Percentiles rank a stretch among this genome's conserved stretches.
Conservation (phyloP, 805 yeast species). For the Ogataea degrootiae region DNA sequence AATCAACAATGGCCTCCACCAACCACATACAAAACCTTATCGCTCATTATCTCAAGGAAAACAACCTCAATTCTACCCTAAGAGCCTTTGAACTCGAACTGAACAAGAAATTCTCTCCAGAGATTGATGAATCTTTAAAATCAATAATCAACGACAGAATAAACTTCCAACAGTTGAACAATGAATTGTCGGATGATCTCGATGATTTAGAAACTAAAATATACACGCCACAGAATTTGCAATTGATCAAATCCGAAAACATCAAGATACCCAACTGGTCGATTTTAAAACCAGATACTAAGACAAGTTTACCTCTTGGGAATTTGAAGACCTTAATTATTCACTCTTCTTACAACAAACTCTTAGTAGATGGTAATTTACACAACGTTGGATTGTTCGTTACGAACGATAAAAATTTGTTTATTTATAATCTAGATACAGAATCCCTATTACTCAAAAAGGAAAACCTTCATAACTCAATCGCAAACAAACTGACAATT, state of each 20-base stretch:
- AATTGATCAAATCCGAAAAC: conserved; percentile 14
- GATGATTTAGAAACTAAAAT: conserved; percentile 6
- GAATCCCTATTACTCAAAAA: conserved; percentile 7
- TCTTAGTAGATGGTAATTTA: conserved; percentile 5
- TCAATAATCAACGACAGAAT: conserved; percentile 33
- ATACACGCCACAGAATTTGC: conserved; percentile 22
- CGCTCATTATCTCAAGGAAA: conserved; percentile 55
- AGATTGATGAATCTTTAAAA: conserved; percentile 32
- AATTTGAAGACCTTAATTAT: conserved; percentile 23
- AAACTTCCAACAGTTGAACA: conserved; percentile 15
- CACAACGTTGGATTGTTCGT: conserved; percentile 21
- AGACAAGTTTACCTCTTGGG: conserved; percentile 9
- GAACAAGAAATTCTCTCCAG: conserved; percentile 28
- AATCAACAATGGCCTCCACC: neutral
- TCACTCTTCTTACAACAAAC: conserved; percentile 11
- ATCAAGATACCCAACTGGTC: conserved; percentile 25
- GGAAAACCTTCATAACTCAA: conserved; percentile 13
- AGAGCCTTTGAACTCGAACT: conserved; percentile 43
- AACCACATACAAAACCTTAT: conserved; percentile 33
- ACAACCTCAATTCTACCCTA: conserved; percentile 44
- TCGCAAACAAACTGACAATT: conserved; percentile 17
- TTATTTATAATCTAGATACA: conserved; percentile 22
- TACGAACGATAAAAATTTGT: conserved; percentile 23
- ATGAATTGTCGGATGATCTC: neutral
- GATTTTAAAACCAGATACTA: conserved; percentile 14